A percentile compares a stretch with the other conserved stretches of the same genome.
Evolutionary conservation across 2,329 filamentous ascomycete genomes (phyloP).

Genomic region (Penicillium oxalicum): DNA sequence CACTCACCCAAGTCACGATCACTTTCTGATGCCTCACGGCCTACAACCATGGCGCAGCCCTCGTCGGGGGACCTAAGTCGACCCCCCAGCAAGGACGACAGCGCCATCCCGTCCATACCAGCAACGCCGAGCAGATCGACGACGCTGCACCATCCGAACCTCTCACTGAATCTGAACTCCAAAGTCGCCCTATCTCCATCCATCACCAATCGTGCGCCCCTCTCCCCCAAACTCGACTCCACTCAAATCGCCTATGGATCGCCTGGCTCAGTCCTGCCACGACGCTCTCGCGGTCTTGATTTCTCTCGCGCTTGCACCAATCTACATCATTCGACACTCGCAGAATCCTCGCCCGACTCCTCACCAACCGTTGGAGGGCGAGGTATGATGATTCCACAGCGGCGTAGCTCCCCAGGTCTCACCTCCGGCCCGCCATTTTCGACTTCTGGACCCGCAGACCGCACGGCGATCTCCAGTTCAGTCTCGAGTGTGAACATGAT

Average conservation of each 20-base stretch:
- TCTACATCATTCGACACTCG: slow-evolving; percentile 89
- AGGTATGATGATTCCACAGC: slow-evolving; percentile 54
- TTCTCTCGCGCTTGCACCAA: slow-evolving; percentile 91
- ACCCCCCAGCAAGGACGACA: slow-evolving; percentile 62
- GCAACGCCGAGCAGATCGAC: slow-evolving; percentile 67
- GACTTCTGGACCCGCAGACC: slow-evolving; percentile 63
- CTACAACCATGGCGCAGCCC: slow-evolving; percentile 54
- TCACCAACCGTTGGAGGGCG: slow-evolving; percentile 77
- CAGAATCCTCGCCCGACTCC: slow-evolving; percentile 83
- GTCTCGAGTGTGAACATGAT: slow-evolving; percentile 74
- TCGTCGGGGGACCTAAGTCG: slow-evolving; percentile 49
- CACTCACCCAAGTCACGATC: slow-evolving; percentile 53
- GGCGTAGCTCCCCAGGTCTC: slow-evolving; percentile 56
- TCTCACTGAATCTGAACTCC: slow-evolving; percentile 65
- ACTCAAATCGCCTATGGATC: slow-evolving; percentile 73
- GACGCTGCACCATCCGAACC: slow-evolving; percentile 56
- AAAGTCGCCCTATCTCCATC: slow-evolving; percentile 45
- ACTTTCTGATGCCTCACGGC: slow-evolving; percentile 59
- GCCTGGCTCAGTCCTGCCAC: slow-evolving; percentile 78
- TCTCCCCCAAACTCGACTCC: slow-evolving; percentile 80
- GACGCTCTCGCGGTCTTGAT: slow-evolving; percentile 83
- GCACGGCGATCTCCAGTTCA: slow-evolving; percentile 69
- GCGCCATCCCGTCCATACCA: slow-evolving; percentile 50
- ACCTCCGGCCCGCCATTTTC: slow-evolving; percentile 60
- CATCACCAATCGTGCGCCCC: slow-evolving; percentile 56